Base-by-base conservation (phyloP, 768 basidiomycete genomes). In the Ramaria sp. region DNA sequence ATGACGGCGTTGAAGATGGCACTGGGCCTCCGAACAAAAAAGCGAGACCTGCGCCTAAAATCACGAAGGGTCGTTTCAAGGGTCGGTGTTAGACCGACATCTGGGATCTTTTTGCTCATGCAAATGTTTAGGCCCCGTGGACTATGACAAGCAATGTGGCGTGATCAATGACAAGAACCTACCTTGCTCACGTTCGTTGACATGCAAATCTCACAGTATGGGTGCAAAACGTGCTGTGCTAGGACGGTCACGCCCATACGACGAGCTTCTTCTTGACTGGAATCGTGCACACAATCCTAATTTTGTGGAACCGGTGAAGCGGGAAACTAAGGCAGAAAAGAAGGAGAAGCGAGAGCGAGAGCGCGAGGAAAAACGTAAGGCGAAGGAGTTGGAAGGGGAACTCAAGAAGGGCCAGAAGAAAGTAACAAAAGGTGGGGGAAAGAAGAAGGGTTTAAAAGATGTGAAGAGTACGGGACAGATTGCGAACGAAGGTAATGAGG, bases 201-300 rank as follows among this genome's bases (percentile, higher is more conserved):
- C 95, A 0, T 99, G 95, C 73, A 99, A 99, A 69, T 91, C 95
- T 5, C 95, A 99, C 65, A 86, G 90, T 1, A 95, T 99, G 85
- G 91, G 91, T 13, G 88, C 91, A 10, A 99, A 99, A 68, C 86
- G 95, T 16, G 81, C 87, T 8, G 94, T 99, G 1, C 77, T 79
- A 58, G 90, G 90, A 32, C 88, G 95, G 3, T 87, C 88, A 0
- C 78, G 84, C 50, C 66, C 71, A 6, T 98, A 91, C 64, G 93
- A 96, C 63, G 84, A 85, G 41, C 78, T 99, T 3, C 76, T 94
- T 16, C 75, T 90, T 24, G 94, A 97, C 50, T 98, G 91, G 91
- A 85, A 91, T 62, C 82, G 88, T 32, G 83, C 78, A 24, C 77
- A 90, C 63, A 90, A 92, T 58, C 90, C 89, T 13, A 89, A 89